A percentile compares a stretch with the other conserved stretches of the same genome.
phyloP scores from a whole-genome alignment of 768 basidiomycete genomes.

The Mycena indigotica region DNA sequence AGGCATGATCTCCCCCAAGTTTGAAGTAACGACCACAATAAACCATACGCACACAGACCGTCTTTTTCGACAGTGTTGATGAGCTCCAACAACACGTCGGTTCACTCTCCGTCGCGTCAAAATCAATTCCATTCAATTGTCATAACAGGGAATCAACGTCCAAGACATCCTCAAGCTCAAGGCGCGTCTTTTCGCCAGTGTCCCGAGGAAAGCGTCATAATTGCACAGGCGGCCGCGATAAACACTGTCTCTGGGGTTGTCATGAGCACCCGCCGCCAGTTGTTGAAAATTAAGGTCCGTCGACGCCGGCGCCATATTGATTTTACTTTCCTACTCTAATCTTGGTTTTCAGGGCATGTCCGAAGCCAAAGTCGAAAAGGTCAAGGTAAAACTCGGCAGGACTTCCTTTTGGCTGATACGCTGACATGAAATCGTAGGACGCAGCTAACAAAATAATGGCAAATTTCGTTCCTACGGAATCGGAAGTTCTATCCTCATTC shows the following conservation, averaged over 20 bases:
- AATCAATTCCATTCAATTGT: constrained; percentile 11
- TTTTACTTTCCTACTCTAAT: constrained; percentile 8
- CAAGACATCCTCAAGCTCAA: constrained; percentile 96
- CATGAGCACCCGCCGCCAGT: constrained; percentile 87
- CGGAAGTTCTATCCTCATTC: constrained; percentile 1
- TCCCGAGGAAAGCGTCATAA: constrained; percentile 12
- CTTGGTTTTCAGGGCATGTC: constrained; percentile 80
- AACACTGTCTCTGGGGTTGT: constrained; percentile 86
- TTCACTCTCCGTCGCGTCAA: constrained; percentile 8
- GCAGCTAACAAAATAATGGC: constrained; percentile 87
- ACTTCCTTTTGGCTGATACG: no score
- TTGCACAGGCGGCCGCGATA: constrained; percentile 67
- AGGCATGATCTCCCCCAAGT: constrained; percentile 28
- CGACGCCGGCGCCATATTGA: constrained; percentile 23
- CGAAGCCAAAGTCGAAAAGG: constrained; percentile 96
- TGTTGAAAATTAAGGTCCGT: constrained; percentile 89
- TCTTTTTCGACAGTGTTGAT: constrained; percentile 79
- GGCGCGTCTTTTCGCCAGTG: constrained; percentile 41
- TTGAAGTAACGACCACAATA: constrained; percentile 2
- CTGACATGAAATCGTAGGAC: no score
- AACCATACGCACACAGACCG: constrained; percentile 36
- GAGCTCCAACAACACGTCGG: constrained; percentile 79
- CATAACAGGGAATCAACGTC: constrained; percentile 82
- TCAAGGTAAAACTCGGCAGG: constrained; percentile 63
- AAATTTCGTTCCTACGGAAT: neutral